Evolutionary conservation across 148 eudicot species (phyloP), one percentile per base, ranked within the genome.

Genomic region (Spergularia marina): DNA sequence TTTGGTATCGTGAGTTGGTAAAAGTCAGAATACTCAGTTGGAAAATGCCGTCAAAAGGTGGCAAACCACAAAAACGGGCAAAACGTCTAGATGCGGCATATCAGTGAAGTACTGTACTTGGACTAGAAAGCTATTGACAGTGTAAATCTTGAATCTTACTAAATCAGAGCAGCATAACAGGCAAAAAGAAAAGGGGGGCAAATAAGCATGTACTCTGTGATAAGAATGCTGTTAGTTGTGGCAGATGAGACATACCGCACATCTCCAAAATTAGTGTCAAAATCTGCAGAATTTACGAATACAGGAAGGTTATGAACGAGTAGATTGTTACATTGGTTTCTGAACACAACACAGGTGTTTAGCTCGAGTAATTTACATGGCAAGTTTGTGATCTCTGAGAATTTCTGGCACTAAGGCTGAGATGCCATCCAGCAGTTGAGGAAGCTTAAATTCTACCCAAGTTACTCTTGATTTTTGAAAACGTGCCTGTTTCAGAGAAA

Each of bases 401-500:
- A 12, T 54, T 39, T 20, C 67, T 23, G 17, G 44, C 62, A 11
- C 53, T 9, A 49, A 47, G 12, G 66, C 39, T 41, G 21, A 10
- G 53, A 30, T 47, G 70, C 39, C 59, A 69, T 49, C 65, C 54
- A 20, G 17, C 12, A 18, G 49, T n/a, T n/a, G 15, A 64, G 44
- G 68, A 25, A 67, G 60, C 76, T 88, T 88, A 89, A 6, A 83
- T 84, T 82, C 86, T 57, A 68, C 78, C 57, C 17, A 76, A 25
- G 57, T 76, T 76, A 13, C 78, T 88, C 86, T 92, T 95, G 77
- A 95, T 91, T 91, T 90, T 95, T 17, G 99, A 92, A 80, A 95
- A 92, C 18, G 97, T 92, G 49, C 99, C 99, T 16, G 87, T 89
- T 79, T 95, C 97, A 36, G 99, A 95, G 83, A 95, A 95, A 71